A percentile compares a stretch with the other conserved stretches of the same genome.
Evolutionary conservation across 805 yeast genomes (phyloP).

Genomic region (Candida ortonii): DNA sequence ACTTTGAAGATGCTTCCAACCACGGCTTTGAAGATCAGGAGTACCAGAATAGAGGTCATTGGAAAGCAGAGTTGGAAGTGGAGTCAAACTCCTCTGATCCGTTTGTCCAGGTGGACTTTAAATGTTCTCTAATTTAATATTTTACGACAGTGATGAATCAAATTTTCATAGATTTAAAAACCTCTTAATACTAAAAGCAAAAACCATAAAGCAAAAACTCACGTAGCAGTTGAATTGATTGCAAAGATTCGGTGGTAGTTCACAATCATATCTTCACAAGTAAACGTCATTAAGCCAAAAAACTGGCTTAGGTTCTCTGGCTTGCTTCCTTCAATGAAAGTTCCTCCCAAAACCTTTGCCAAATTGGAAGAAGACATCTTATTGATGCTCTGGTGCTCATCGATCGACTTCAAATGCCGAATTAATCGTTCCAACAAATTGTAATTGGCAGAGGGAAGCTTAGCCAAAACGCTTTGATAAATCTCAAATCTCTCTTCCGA

Average conservation of each 20-base stretch:
- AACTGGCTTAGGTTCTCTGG: conserved; percentile 45
- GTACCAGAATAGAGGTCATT: conserved; percentile 50
- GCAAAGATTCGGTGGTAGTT: conserved; percentile 40
- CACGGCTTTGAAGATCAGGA: conserved; percentile 52
- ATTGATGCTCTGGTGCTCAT: conserved; percentile 63
- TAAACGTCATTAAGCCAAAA: conserved; percentile 54
- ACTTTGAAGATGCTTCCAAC: conserved; percentile 53
- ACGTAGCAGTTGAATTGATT: not conserved
- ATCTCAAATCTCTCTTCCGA: conserved; percentile 25
- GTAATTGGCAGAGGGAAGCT: conserved; percentile 65
- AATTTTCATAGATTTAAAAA: not conserved
- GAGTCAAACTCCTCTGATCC: conserved; percentile 67
- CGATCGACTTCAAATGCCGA: conserved; percentile 66
- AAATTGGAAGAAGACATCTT: conserved; percentile 87
- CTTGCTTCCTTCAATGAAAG: conserved; percentile 53
- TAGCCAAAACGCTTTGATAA: conserved; percentile 25
- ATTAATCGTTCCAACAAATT: conserved; percentile 64
- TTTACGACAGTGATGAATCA: not conserved
- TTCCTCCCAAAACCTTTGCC: conserved; percentile 82
- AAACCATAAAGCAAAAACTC: no score
- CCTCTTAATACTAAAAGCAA: no score
- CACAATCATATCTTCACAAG: conserved; percentile 48
- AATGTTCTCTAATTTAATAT: conserved; percentile 19
- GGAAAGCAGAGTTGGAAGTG: conserved; percentile 62
- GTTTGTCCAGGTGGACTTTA: conserved; percentile 62